Conservation (phyloP, 1,284 basidiomycete species). For the Fomitopsis pinicola region DNA sequence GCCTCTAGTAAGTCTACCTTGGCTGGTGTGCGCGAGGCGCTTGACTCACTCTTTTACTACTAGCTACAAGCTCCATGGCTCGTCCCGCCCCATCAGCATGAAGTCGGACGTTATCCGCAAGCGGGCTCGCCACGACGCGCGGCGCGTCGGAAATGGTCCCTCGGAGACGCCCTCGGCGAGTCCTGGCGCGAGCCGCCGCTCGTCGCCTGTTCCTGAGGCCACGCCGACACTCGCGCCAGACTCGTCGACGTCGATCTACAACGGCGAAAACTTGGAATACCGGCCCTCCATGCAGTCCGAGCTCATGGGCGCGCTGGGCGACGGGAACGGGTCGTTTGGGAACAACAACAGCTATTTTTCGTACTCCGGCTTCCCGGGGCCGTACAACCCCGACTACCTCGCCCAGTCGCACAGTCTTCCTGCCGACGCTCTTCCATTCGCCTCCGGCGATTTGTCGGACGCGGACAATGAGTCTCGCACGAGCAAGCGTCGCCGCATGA, state of each 20-base stretch:
- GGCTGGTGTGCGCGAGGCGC: constrained; percentile 1
- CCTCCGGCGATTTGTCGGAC: constrained; percentile 37
- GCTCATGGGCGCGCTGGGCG: constrained; percentile 60
- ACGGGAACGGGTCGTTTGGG: constrained; percentile 25
- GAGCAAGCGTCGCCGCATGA: constrained; percentile 67
- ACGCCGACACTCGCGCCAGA: constrained; percentile 66
- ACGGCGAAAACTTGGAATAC: constrained; percentile 37
- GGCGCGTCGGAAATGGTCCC: constrained; percentile 42
- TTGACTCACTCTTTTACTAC: constrained; percentile 19
- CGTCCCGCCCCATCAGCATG: constrained; percentile 80
- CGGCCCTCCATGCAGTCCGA: constrained; percentile 46
- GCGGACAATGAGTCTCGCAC: constrained; percentile 42
- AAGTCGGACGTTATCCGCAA: constrained; percentile 83
- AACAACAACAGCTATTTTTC: constrained; percentile 25
- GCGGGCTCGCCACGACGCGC: constrained; percentile 71
- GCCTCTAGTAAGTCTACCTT: constrained; percentile 44
- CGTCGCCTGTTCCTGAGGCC: constrained; percentile 55
- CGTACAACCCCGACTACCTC: constrained; percentile 68
- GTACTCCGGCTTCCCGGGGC: constrained; percentile 50
- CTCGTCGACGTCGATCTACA: constrained; percentile 48
- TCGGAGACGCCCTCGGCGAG: constrained; percentile 66
- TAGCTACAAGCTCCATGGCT: constrained; percentile 77
- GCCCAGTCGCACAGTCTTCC: constrained; percentile 39
- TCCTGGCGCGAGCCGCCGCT: constrained; percentile 66
- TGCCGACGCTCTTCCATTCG: constrained; percentile 47